Evolutionary conservation across 495 filamentous ascomycete genomes (phyloP).

Genomic region (Pyronema omphalodes): DNA sequence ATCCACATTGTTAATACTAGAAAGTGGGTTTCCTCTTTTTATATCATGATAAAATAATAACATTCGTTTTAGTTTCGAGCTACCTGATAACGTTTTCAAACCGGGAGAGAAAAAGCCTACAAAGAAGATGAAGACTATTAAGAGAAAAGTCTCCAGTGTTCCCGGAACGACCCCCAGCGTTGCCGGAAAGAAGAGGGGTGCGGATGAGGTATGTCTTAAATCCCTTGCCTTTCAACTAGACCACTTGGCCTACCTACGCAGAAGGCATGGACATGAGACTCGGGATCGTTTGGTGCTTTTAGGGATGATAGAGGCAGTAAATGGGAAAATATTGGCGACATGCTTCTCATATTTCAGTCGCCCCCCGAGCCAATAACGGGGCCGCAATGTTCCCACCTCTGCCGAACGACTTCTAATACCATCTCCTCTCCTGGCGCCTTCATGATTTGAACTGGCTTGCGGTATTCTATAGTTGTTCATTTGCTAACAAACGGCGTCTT

Average conservation of each 20-base stretch:
- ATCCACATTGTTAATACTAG: slow-evolving; percentile 23
- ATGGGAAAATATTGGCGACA: neutral
- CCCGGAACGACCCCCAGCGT: slow-evolving; percentile 1
- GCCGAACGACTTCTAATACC: neutral
- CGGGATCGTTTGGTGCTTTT: too few species aligned
- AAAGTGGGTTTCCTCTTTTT: slow-evolving; percentile 18
- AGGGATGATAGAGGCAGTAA: neutral
- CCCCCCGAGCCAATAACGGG: neutral
- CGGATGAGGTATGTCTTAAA: slow-evolving; percentile 20
- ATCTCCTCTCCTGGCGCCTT: neutral
- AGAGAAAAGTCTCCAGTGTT: slow-evolving; percentile 20
- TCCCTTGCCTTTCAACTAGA: neutral
- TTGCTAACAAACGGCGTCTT: neutral
- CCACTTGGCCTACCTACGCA: neutral
- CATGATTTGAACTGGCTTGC: neutral
- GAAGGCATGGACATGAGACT: neutral
- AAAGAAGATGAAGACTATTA: slow-evolving; percentile 41
- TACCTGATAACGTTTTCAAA: slow-evolving; percentile 79
- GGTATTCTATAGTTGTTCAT: neutral
- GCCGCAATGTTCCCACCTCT: neutral
- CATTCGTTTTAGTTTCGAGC: slow-evolving; percentile 41
- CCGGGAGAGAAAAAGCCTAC: slow-evolving; percentile 54
- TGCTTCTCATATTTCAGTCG: neutral
- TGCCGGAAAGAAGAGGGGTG: slow-evolving; percentile 14
- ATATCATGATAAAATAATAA: slow-evolving; percentile 18